Conservation (phyloP, 257 asterid genomes). For the Cruciata laevipes region DNA sequence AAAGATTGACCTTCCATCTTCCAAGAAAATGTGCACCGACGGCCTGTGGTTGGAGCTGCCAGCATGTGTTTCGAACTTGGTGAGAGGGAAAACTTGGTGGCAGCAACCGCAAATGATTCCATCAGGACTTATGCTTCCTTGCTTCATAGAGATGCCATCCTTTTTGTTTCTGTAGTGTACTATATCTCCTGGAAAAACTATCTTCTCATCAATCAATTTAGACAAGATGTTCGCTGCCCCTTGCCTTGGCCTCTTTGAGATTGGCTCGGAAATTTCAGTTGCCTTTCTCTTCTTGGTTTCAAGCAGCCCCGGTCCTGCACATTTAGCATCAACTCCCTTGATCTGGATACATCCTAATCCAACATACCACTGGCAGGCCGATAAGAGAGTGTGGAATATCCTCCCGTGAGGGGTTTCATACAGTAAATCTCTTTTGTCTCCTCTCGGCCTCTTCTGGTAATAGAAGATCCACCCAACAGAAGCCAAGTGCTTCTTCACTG, state of each 20-base stretch:
- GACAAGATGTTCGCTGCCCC: constrained; percentile 55
- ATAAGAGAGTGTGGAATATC: constrained; percentile 37
- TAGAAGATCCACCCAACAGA: constrained; percentile 53
- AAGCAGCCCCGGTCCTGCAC: neutral
- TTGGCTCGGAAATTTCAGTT: constrained; percentile 25
- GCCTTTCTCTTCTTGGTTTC: neutral
- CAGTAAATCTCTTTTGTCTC: constrained; percentile 23
- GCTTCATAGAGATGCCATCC: constrained; percentile 29
- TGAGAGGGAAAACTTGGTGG: constrained; percentile 42
- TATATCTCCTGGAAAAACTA: constrained; percentile 56
- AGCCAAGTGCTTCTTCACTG: constrained; percentile 58
- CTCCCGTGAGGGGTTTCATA: constrained; percentile 49
- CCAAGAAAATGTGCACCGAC: constrained; percentile 58
- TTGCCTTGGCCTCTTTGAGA: constrained; percentile 47
- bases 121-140: constrained; percentile 70
- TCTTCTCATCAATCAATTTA: constrained; percentile 65
- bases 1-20: constrained; percentile 69
- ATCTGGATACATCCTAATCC: neutral
- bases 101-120: constrained; percentile 89
- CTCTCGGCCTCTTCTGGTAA: constrained; percentile 4
- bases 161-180: constrained; percentile 47
- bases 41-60: constrained; percentile 55
- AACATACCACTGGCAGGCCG: constrained; percentile 43
- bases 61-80: constrained; percentile 68
- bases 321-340: neutral